Percentiles rank a stretch among this genome's conserved stretches.
Conservation (phyloP, 2,329 filamentous ascomycete genomes). For the Zarea fungicola region DNA sequence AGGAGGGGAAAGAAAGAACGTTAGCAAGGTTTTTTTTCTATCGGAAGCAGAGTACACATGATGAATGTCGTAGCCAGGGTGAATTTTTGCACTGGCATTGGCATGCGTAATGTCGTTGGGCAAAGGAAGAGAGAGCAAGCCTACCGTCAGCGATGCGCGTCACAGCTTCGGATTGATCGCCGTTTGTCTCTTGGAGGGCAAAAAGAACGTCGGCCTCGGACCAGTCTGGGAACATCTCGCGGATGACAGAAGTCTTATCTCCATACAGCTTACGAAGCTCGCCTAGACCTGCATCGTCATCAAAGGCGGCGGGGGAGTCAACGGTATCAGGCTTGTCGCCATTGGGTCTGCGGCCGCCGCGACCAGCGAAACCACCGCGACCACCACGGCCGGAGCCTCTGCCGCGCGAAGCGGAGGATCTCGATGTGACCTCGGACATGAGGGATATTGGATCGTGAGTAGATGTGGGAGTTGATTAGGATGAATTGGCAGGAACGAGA, state of each 20-base stretch:
- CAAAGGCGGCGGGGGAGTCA: slow-evolving; percentile 53
- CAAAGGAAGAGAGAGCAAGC: slow-evolving; percentile 15
- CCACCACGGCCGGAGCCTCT: slow-evolving; percentile 87
- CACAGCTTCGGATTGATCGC: slow-evolving; percentile 69
- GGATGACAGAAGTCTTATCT: slow-evolving; percentile 71
- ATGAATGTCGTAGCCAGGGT: too few relatives aligned
- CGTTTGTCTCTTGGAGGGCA: slow-evolving; percentile 82
- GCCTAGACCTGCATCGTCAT: slow-evolving; percentile 86
- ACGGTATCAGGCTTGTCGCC: slow-evolving; percentile 58
- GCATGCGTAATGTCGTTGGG: too few relatives aligned
- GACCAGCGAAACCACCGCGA: slow-evolving; percentile 68
- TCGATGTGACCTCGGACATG: slow-evolving; percentile 94
- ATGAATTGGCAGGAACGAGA: slow-evolving; percentile 27
- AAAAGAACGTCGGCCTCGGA: slow-evolving; percentile 92
- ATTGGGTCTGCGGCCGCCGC: slow-evolving; percentile 69
- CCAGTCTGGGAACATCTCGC: slow-evolving; percentile 94
- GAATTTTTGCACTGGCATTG: neutral
- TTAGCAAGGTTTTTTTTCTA: slow-evolving; percentile 28
- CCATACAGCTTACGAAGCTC: slow-evolving; percentile 89
- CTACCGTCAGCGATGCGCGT: slow-evolving; percentile 76
- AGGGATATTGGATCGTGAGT: slow-evolving; percentile 36
- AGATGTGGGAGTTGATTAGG: slow-evolving; percentile 11
- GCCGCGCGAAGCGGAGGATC: slow-evolving; percentile 78
- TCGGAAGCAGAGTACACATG: too few relatives aligned
- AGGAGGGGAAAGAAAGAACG: slow-evolving; percentile 15